Evolutionary conservation across 179 eudicot species (phyloP).

Genomic region (Spinacia oleracea): DNA sequence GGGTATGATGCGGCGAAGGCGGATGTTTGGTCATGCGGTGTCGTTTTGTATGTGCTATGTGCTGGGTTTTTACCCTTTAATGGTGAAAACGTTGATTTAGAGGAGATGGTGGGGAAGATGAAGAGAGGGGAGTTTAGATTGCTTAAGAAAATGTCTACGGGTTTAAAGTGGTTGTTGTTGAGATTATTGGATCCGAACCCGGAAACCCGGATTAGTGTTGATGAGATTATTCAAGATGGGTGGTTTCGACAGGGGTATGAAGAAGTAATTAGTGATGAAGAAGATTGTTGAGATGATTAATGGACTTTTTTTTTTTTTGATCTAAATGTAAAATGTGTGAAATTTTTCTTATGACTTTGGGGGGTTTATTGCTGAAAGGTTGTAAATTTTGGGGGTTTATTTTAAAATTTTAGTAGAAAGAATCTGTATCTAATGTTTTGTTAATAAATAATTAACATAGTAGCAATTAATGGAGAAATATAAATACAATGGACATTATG

Average conservation of each 20-base stretch:
- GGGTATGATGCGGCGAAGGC: slow-evolving; percentile 37
- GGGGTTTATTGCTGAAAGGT: not conserved
- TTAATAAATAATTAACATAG: not conserved
- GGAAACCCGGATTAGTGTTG: slow-evolving; percentile 31
- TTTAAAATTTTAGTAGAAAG: no score
- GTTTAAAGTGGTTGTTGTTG: slow-evolving; percentile 34
- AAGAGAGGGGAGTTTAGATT: slow-evolving; percentile 29
- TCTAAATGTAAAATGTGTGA: not conserved
- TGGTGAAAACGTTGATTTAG: slow-evolving; percentile 21
- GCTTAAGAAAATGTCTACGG: slow-evolving; percentile 29
- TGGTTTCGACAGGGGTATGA: slow-evolving; percentile 37
- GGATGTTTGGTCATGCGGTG: slow-evolving; percentile 45
- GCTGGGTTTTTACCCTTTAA: slow-evolving; percentile 33
- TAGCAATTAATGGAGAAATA: not conserved
- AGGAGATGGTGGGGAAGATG: slow-evolving; percentile 30
- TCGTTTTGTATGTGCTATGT: slow-evolving; percentile 32
- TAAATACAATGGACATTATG: no score
- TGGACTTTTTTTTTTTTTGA: not conserved
- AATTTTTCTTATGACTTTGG: not conserved
- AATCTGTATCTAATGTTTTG: not conserved
- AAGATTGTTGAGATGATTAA: slow-evolving; percentile 2
- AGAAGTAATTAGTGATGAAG: slow-evolving; percentile 15
- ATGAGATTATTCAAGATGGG: slow-evolving; percentile 31
- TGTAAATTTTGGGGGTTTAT: not conserved
- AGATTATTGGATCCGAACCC: slow-evolving; percentile 39